These are phyloP conservation scores for Coelastrella sp. DNA, from an alignment of 139 green algal genomes.

Conservation along the genomic window DNA sequence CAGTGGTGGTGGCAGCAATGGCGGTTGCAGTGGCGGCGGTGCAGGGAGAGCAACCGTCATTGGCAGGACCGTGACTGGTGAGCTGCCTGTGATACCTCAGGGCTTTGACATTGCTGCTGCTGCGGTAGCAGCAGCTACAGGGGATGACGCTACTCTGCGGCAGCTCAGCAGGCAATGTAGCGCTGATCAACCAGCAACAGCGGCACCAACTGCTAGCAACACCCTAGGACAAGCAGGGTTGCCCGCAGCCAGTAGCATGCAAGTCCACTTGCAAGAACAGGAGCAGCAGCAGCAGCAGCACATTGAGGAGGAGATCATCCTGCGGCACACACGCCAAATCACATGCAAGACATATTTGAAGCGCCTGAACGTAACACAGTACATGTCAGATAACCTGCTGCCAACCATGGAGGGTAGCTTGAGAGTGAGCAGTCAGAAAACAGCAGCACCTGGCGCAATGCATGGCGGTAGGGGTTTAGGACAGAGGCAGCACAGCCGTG, in stretches of 20 bases:
- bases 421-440: constrained; percentile 46
- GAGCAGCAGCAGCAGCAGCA: constrained; percentile 39
- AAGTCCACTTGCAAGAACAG: background rate
- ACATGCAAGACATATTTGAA: constrained; percentile 58
- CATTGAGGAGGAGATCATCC: background rate
- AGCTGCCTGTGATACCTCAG: background rate
- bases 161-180: background rate
- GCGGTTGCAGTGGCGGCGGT: background rate
- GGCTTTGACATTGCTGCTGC: background rate
- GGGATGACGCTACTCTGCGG: background rate
- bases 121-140: background rate
- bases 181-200: constrained; percentile 21
- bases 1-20: background rate
- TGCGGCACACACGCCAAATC: constrained; percentile 51
- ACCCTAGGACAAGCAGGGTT: too few species aligned
- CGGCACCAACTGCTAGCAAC: background rate
- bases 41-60: background rate
- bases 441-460: constrained; percentile 11
- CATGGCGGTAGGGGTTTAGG: background rate
- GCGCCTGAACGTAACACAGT: constrained; percentile 58
- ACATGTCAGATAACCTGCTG: constrained; percentile 56
- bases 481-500: background rate
- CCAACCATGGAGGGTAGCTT: constrained; percentile 50
- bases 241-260: too few species aligned
- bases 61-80: constrained; percentile 10